Evolutionary conservation across 305 asterid species (phyloP), one percentile per base, ranked within the genome.

Genomic region (Fraxinus nigra): DNA sequence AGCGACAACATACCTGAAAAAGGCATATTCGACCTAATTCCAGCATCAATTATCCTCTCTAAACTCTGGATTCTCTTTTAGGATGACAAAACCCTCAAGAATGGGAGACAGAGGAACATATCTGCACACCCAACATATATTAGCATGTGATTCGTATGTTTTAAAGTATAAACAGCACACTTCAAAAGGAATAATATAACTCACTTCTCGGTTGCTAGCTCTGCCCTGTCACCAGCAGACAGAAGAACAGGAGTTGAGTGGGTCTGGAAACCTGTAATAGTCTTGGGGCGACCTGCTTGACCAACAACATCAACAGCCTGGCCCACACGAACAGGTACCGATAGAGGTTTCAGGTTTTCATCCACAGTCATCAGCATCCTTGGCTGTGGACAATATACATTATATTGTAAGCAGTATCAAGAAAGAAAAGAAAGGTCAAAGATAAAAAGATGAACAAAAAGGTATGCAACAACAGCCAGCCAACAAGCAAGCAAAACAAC

Each of bases 241-340:
- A 96, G 89, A 72, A 96, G 97, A 72, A 96, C 98, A 0, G 99
- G 99, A 37, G 99, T 96, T 2, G 97, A 89, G 86, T 94, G 98
- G n/a, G 98, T 96, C 85, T 92, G 98, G 91, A 94, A 94, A 4
- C 98, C 98, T 1, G 99, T 96, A 4, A 96, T 96, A 79, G 99
- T 96, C 91, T 93, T 94, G 73, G 98, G 98, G 22, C 98, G 97
- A 79, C 98, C 99, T 0, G 98, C 97, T 83, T 93, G 98, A 51
- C 99, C 98, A 8, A 94, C 98, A 22, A 93, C 98, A 85, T 94
- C 99, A 13, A 96, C 98, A 72, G 99, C 98, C 87, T 94, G 98
- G 14, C 99, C 99, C 78, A 96, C 99, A 4, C 98, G 97, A 13
- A 96, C 98, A 8, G 98, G 98, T 18, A 96, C 97, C 0, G 97